These are phyloP conservation scores for Adansonia grandidieri DNA, from an alignment of 441 rosid genomes.

Conservation along the genomic window DNA sequence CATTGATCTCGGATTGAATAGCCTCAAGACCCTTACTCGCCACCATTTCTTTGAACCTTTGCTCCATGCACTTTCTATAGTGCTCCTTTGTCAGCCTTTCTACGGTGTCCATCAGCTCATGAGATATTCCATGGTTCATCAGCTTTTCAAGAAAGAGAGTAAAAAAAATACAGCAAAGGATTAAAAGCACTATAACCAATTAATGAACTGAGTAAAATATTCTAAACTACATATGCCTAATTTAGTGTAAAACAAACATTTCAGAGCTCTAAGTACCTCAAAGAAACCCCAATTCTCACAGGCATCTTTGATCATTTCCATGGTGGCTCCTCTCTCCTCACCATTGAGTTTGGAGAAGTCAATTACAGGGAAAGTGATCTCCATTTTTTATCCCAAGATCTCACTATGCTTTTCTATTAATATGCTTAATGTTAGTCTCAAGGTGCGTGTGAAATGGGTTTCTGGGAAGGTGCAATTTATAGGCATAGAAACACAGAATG, in stretches of 20 bases:
- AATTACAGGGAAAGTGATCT: constrained; percentile 53
- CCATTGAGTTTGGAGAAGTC: constrained; percentile 57
- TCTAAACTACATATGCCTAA: not conserved
- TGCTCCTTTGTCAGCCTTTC: constrained; percentile 69
- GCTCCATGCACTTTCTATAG: constrained; percentile 59
- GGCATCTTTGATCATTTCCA: constrained; percentile 65
- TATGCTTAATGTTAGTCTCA: constrained; percentile 19
- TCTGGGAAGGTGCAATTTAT: constrained; percentile 30
- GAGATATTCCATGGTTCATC: constrained; percentile 64
- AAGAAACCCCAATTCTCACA: constrained; percentile 95
- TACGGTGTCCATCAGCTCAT: constrained; percentile 59
- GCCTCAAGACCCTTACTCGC: constrained; percentile 53
- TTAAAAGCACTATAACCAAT: not conserved
- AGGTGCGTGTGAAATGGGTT: constrained; percentile 19
- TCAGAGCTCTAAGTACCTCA: constrained; percentile 51
- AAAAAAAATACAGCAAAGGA: not conserved
- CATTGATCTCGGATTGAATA: constrained; percentile 52
- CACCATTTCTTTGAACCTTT: constrained; percentile 64
- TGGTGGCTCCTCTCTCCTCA: constrained; percentile 50
- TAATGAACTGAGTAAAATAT: not conserved
- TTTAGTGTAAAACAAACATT: not conserved
- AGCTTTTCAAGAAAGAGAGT: constrained; percentile 32
- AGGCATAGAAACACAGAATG: constrained; percentile 32
- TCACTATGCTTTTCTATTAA: constrained; percentile 25
- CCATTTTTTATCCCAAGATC: constrained; percentile 39